These are phyloP conservation scores for Herpetomonas samuelpessoai DNA, from an alignment of 208 protist species.

Conservation along the genomic window DNA sequence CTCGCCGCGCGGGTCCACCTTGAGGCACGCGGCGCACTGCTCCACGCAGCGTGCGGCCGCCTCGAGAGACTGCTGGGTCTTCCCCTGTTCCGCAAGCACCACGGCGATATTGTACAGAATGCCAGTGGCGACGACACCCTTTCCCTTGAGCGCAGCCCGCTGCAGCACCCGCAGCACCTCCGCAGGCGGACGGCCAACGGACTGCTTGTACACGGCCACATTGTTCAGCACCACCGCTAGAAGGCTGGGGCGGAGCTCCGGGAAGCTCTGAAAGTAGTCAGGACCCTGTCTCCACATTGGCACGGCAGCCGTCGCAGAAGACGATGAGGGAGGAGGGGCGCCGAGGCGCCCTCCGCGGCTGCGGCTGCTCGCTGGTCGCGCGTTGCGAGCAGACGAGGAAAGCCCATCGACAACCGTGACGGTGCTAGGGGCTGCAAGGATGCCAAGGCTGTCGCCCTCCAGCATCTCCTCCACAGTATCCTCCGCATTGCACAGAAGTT, in stretches of 20 bases:
- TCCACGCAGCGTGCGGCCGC: conserved; percentile 75
- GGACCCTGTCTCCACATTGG: background rate
- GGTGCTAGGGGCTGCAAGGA: background rate
- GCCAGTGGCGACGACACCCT: conserved; percentile 44
- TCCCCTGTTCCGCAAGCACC: conserved; percentile 32
- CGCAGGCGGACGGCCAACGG: conserved; percentile 7
- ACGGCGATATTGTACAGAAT: conserved; percentile 81
- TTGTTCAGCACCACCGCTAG: conserved; percentile 45
- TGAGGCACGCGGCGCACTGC: conserved; percentile 16
- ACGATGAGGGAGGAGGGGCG: conserved; percentile 2
- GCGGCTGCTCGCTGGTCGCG: background rate
- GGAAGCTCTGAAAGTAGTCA: conserved; percentile 14
- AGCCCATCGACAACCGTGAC: background rate
- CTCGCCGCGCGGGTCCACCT: background rate
- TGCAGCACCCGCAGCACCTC: conserved; percentile 40
- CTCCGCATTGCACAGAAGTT: background rate
- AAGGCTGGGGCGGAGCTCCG: conserved; percentile 24
- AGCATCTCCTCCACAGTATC: background rate
- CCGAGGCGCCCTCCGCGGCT: no score
- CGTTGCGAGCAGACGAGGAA: background rate
- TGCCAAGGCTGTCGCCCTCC: background rate
- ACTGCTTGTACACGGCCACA: conserved; percentile 29
- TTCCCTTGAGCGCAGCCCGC: conserved; percentile 34
- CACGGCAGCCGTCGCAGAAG: conserved; percentile 5
- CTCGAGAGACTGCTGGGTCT: conserved; percentile 72